Evolutionary conservation across 169 alveolate genomes (phyloP), one percentile per base, ranked within the genome.

Genomic region (Theileria parva): DNA sequence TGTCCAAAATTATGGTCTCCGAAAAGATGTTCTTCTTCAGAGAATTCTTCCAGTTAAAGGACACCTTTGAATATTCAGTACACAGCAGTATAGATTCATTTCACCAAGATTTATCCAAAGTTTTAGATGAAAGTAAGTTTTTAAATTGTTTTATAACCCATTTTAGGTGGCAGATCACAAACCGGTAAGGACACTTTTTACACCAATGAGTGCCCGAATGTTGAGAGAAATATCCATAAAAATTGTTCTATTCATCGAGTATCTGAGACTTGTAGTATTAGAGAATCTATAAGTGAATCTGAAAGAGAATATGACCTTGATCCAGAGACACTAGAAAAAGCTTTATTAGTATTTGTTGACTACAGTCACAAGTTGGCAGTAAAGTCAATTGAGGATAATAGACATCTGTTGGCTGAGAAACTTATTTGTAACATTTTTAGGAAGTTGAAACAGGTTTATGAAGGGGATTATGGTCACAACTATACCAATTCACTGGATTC

Each of bases 291-390:
- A 23, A 4, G 13, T 27, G 66, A 59, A 59, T 59, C 34, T 59
- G 66, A 27, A 59, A 59, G 4, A 59, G 28, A 27, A 8, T 59
- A 59, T 59, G 66, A 17, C 4, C 53, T 64, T 30, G 72, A 64
- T 60, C 19, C 19, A 4, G 27, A 64, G 27, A 19, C 67, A n/a
- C 55, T 60, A 21, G 85, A 81, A 68, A 28, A 69, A 37, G 85
- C 76, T 17, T 30, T 81, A 66, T 30, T 61, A 55, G 37, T 81
- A 53, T 81, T 81, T 73, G 69, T 74, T 6, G 88, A 81, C 27
- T 74, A 61, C 74, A 70, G 80, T 27, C 48, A 68, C 13, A 30
- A 39, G n/a, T 25, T 66, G 19, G 74, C 77, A 21, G 74, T 44
- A 28, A 39, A 28, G 2, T 85, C 88, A 50, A 21, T 81, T 28